Base-by-base conservation (phyloP, 2,329 filamentous ascomycete genomes). In the Fusarium sp. region DNA sequence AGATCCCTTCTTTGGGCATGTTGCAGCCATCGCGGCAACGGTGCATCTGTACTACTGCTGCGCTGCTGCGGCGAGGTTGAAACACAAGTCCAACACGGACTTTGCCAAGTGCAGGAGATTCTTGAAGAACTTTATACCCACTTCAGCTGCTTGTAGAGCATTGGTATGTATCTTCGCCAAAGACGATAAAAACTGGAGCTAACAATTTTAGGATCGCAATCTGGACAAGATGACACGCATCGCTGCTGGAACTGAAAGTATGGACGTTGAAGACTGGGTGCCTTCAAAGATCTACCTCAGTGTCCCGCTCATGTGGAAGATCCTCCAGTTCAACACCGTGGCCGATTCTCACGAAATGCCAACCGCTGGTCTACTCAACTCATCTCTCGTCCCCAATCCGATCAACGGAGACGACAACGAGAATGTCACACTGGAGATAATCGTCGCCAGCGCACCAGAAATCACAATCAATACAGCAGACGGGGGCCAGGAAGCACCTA, bases 21-120 rank as follows among this genome's bases (percentile, higher is more conserved):
- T 80, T 3, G 83, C 84, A 1, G 84, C 84, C 5, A 85, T 87
- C 36, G 84, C 85, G 1, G 85, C 84, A 0, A 87, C 84, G 0
- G 83, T 87, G 3, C 85, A 86, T 54, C 77, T 87, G 1, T 87
- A 86, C 65, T 86, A 85, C 62, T 86, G 84, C 69, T 85, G 84
- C 40, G 84, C 85, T 0, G 83, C 83, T 0, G 83, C 85, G 8
- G 71, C 82, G 0, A 78, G 81, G 50, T 69, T 86, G 13, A 86
- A 85, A 63, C 81, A 83, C 71, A 86, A 86, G 72, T 86, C 84
- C 0, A 85, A 84, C 31, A 81, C 81, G 1, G 84, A 86, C 61
- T 84, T 86, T 75, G 80, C 82, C 2, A 86, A 86, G 61, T 86
- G 84, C 62, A 78, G 82, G 51, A 78, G 78, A 48, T 86, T 86